Percentiles rank a stretch among this genome's conserved stretches.
Conservation (phyloP, 177 flowering plant species). For the Vitis hybrid region DNA sequence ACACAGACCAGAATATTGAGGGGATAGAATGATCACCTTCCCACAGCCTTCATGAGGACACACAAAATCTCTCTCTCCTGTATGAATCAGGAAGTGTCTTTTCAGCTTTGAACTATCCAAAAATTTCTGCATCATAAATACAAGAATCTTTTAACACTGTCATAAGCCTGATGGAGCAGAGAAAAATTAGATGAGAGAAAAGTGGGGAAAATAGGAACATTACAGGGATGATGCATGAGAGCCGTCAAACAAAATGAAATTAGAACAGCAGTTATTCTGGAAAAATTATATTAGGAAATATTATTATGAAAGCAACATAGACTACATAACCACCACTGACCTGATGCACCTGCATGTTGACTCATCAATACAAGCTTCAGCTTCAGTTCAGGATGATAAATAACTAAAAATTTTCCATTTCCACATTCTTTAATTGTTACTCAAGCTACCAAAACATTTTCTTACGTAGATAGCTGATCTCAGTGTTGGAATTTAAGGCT, state of each 20-base stretch:
- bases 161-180: not conserved
- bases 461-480: too few species aligned
- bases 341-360: too few species aligned
- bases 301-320: not conserved
- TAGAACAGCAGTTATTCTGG: not conserved
- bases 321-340: too few species aligned
- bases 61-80: conserved; percentile 86
- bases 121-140: conserved; percentile 73
- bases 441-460: too few species aligned
- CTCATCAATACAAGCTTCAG: too few species aligned
- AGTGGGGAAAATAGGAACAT: not conserved
- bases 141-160: not conserved
- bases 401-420: too few species aligned
- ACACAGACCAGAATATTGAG: not conserved
- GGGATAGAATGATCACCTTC: conserved; percentile 57
- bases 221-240: not conserved
- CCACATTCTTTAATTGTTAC: too few species aligned
- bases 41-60: conserved; percentile 99
- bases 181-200: not conserved
- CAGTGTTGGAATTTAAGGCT: too few species aligned
- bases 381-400: too few species aligned
- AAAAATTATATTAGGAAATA: not conserved
- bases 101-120: conserved; percentile 96
- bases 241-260: not conserved
- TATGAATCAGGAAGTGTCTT: conserved; percentile 93